Percentiles rank a stretch among this genome's conserved stretches.
Evolutionary conservation across 1,139 yeast genomes (phyloP).

Genomic region (Geotrichum histeridarum): DNA sequence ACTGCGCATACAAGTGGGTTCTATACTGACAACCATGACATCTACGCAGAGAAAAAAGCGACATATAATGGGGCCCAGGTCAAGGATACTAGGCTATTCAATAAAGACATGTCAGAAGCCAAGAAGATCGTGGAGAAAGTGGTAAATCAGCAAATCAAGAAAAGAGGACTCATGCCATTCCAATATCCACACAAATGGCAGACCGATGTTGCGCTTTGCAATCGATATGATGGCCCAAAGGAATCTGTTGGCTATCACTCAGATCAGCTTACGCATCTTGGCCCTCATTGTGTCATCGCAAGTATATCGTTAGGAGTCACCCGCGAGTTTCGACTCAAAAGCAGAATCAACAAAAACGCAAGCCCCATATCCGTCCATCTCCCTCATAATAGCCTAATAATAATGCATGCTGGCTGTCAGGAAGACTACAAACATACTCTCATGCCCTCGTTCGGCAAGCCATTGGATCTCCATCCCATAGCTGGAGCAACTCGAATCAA

Average conservation of each 20-base stretch:
- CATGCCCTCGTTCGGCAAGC: constrained; percentile 34
- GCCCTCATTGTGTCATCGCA: constrained; percentile 63
- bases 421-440: constrained; percentile 62
- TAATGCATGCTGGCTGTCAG: constrained; percentile 76
- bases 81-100: constrained; percentile 34
- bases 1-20: constrained; percentile 50
- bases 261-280: constrained; percentile 62
- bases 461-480: constrained; percentile 42
- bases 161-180: constrained; percentile 32
- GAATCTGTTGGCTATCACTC: constrained; percentile 67
- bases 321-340: constrained; percentile 55
- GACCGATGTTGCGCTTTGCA: constrained; percentile 52
- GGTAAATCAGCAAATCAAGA: constrained; percentile 41
- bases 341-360: constrained; percentile 19
- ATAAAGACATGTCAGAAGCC: constrained; percentile 41
- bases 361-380: constrained; percentile 46
- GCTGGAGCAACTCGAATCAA: constrained; percentile 53
- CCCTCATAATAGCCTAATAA: constrained; percentile 59
- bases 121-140: constrained; percentile 43
- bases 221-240: constrained; percentile 47
- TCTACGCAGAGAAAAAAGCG: constrained; percentile 26
- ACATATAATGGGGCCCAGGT: constrained; percentile 43
- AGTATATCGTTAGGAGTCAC: constrained; percentile 64
- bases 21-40: constrained; percentile 37
- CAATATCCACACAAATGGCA: constrained; percentile 45